Percentiles rank a stretch among this genome's conserved stretches.
Evolutionary conservation across 2,329 filamentous ascomycete genomes (phyloP).

Genomic region (Colletotrichum spinosum): DNA sequence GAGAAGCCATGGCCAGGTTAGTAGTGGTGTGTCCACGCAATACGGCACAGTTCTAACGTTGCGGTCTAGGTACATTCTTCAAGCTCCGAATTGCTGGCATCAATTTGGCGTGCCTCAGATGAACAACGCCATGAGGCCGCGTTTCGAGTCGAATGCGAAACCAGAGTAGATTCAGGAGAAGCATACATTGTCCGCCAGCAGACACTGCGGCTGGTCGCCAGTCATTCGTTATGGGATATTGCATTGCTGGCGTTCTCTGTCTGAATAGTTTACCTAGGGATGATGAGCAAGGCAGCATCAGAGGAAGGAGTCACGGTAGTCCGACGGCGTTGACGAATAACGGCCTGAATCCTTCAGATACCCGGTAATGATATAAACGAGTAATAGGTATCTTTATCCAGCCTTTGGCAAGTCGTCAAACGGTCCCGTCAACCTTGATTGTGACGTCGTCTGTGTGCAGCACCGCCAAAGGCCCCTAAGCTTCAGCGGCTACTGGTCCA

Average conservation of each 20-base stretch:
- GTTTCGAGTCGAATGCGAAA: constrained; percentile 36
- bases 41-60: constrained; percentile 17
- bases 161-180: not conserved
- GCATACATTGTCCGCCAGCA: too few species aligned
- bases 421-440: not conserved
- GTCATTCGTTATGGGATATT: not conserved
- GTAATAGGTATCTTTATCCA: too few species aligned
- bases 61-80: constrained; percentile 71
- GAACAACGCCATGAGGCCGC: constrained; percentile 33
- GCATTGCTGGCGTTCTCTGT: constrained; percentile 26
- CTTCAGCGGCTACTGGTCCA: not conserved
- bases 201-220: not conserved
- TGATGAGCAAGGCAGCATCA: constrained; percentile 9
- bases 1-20: constrained; percentile 95
- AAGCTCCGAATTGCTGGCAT: constrained; percentile 82
- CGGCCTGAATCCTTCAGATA: constrained; percentile 31
- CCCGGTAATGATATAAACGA: constrained; percentile 27
- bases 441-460: not conserved
- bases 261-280: not conserved
- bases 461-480: too few species aligned
- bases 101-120: constrained; percentile 62
- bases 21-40: constrained; percentile 45
- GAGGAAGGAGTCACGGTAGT: constrained; percentile 7
- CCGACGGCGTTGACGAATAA: constrained; percentile 29
- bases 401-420: too few species aligned